Conservation (phyloP, 192 early-diverging fungal species). For the Cetraspora pellucida region DNA sequence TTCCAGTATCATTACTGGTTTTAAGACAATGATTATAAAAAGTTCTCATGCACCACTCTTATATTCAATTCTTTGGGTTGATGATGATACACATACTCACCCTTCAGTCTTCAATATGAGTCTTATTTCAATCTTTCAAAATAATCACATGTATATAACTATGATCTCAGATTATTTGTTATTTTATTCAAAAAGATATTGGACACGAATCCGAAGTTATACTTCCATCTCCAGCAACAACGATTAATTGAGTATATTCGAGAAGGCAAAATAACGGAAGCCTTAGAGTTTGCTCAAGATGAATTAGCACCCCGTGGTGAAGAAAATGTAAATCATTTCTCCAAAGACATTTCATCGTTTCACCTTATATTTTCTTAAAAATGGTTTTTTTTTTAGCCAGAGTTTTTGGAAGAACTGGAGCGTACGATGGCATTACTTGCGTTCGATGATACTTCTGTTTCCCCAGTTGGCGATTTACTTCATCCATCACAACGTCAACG, state of each 20-base stretch:
- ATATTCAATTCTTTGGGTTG: slow-evolving; percentile 1
- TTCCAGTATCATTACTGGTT: too few relatives aligned
- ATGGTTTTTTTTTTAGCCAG: slow-evolving; percentile 58
- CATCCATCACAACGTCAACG: slow-evolving; percentile 90
- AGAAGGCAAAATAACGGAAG: slow-evolving; percentile 74
- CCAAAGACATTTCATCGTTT: not conserved
- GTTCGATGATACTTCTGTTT: slow-evolving; percentile 73
- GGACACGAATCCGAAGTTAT: slow-evolving; percentile 91
- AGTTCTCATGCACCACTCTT: slow-evolving; percentile 34
- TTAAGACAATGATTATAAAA: slow-evolving; percentile 27
- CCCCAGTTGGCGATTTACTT: slow-evolving; percentile 85
- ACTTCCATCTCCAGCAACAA: slow-evolving; percentile 97
- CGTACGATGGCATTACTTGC: slow-evolving; percentile 95
- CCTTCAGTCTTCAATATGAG: slow-evolving; percentile 39
- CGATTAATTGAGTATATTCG: slow-evolving; percentile 95
- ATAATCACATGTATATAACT: not conserved
- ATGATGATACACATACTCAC: slow-evolving; percentile 23
- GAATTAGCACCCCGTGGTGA: slow-evolving; percentile 98
- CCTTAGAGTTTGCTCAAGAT: slow-evolving; percentile 95
- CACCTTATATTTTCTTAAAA: not conserved
- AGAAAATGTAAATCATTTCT: slow-evolving; percentile 68
- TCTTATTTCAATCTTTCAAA: not conserved
- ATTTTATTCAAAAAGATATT: slow-evolving; percentile 64
- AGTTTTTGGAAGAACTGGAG: slow-evolving; percentile 94
- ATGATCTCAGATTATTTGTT: slow-evolving; percentile 25